A percentile compares a stretch with the other conserved stretches of the same genome.
Conservation (phyloP, 2,329 filamentous ascomycete species). For the Aspergillus japonicus region DNA sequence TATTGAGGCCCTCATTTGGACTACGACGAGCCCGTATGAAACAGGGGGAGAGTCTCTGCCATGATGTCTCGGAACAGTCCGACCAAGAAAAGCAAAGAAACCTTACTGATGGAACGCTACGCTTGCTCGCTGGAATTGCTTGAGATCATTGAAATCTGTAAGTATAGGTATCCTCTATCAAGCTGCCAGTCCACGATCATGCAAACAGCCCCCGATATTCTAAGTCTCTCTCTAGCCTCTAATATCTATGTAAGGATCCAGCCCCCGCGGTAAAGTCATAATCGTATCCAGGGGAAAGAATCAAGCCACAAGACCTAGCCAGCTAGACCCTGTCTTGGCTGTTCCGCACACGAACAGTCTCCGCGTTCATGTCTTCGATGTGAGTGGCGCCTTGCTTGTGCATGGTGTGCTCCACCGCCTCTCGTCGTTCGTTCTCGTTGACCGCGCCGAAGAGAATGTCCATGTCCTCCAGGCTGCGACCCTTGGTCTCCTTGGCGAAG, state of each 20-base stretch:
- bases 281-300: not conserved
- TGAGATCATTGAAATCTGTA: not conserved
- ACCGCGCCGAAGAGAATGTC: conserved; percentile 34
- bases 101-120: not conserved
- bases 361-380: conserved; percentile 20
- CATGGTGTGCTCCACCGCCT: conserved; percentile 27
- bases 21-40: too few species aligned
- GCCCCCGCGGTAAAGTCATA: not conserved
- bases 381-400: conserved; percentile 26
- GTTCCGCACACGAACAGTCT: conserved; percentile 2
- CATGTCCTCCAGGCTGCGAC: conserved; percentile 41
- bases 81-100: not conserved
- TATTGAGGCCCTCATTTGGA: too few species aligned
- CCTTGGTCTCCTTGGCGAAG: conserved; percentile 42
- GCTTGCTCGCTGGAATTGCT: not conserved
- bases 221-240: not conserved
- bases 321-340: conserved; percentile 11
- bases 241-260: conserved; percentile 1
- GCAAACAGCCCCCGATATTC: not conserved
- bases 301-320: not conserved
- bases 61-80: too few species aligned
- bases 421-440: conserved; percentile 23
- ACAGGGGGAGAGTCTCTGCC: too few species aligned
- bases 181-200: not conserved
- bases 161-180: not conserved